Evolutionary conservation across 306 rosid species (phyloP), one percentile per base, ranked within the genome.

Genomic region (Gastrolobium bilobum): DNA sequence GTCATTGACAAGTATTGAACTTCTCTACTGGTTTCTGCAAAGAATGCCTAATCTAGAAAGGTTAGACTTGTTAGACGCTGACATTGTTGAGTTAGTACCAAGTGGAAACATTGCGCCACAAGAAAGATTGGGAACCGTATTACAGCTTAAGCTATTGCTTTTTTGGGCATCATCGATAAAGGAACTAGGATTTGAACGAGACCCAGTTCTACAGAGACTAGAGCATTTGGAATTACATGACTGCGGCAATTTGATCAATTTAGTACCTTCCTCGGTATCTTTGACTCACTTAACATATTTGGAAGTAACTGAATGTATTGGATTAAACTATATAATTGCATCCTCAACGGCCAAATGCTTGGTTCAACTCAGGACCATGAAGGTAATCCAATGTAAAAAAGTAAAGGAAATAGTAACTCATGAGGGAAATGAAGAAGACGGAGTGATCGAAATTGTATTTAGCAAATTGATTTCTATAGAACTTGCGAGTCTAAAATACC

Each of bases 41-140:
- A 62, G 59, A 40, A 78, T 82, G 51, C 82, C 83, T 50, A 71
- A 71, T 71, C 76, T 71, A 52, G 50, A 71, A 52, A 37, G 11
- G 14, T 52, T 71, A 13, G 2, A 1, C 5, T 67, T 67, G 29
- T 0, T 3, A 30, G 0, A 0, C 13, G 0, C 2, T 68, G 0
- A 0, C 5, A 2, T 15, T 20, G 26, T 0, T 20, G 31, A 11
- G 44, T 47, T 6, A 6, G 42, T 46, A 40, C 73, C 73, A 29
- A 1, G 30, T 48, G 56, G 20, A 64, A 51, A 44, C 26, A 43
- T n/a, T 4, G 1, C 10, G 9, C 34, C 59, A 1, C 66, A 50
- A 1, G 50, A 62, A 64, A 63, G 61, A 30, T 7, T 78, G 34
- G 62, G 56, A 65, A 54, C 44, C 1, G 61, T 76, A n/a, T 6